Base-by-base conservation (phyloP, 2,329 filamentous ascomycete species). In the Colletotrichum sp. region DNA sequence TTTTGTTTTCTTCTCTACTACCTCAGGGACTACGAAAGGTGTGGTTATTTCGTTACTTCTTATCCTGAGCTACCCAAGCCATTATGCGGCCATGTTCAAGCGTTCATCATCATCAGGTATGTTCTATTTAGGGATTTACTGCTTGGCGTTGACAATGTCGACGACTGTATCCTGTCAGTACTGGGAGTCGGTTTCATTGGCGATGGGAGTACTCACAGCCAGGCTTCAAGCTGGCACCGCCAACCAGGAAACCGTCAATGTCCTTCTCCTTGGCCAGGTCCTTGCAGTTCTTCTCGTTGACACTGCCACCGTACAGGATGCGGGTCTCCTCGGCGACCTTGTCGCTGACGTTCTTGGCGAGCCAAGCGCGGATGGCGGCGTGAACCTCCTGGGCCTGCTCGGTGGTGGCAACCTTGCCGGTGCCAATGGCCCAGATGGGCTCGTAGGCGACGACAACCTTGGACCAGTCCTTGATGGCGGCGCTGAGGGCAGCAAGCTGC, bases 401-500 rank as follows among this genome's bases (percentile, higher is more conserved):
- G 76, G 93, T 96, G 78, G 93, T 94, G 81, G 95, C 95, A 79
- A 98, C 95, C 90, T 97, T 98, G 86, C 97, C 97, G 80, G 97
- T 99, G 81, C 96, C 96, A 81, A 93, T 94, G 85, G 92, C 96
- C 96, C 97, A 99, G 90, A 99, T 98, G 83, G 97, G 97, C 92
- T 99, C 97, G 88, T 99, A 99, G 83, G 97, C 97, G 82, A 99
- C 92, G 85, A 99, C 97, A 79, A 99, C 92, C 90, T 97, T 97
- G 83, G 90, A 92, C 97, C 97, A 99, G 89, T 98, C 95, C 82
- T 92, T 88, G 83, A 95, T 88, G 89, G 94, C 90, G 82, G 88
- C 86, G 85, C 96, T 93, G 79, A 96, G 95, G 79, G 96, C 96
- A 78, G 92, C 91, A 81, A 99, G 92, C 90, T 99, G 97, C 79